Base-by-base conservation (phyloP, 176 grass and related monocot genomes). In the Aegilops speltoides region DNA sequence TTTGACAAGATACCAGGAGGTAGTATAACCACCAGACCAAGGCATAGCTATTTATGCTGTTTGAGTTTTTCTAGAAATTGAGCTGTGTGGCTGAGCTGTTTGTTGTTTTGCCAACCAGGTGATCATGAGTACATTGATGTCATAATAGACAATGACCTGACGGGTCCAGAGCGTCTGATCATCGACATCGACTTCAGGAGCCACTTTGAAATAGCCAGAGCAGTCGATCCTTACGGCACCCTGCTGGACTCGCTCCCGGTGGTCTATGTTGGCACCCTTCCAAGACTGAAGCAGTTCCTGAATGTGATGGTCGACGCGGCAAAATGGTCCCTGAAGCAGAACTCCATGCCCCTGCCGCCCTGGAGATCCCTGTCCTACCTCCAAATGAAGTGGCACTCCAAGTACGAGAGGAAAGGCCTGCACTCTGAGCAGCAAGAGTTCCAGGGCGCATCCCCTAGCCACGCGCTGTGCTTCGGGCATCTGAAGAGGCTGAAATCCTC, bases 61-160 rank as follows among this genome's bases (percentile, higher is more conserved):
- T 32, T 40, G 22, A 5, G 0, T 68, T 72, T 41, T 0, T 56
- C 6, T 20, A 56, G 6, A 8, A 56, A 79, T 83, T 66, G n/a
- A 37, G 59, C 2, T n/a, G 11, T 79, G 4, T 19, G 16, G 15
- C 79, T 71, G 37, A 75, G 36, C 26, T 78, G 28, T 66, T 82
- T 73, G 0, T 69, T 38, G 7, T 80, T 64, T 61, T 61, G 16
- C 19, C 80, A 57, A 81, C 23, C 83, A 98, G 93, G 96, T 86
- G 96, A 98, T 54, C 90, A 94, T 83, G 96, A 98, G 81, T 98
- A 98, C 25, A 89, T 98, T n/a, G 93, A 98, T 86, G 88, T 98
- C 4, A 79, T 92, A 77, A 56, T 73, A 2, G 80, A 77, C 5
- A 78, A 28, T 13, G 77, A 61, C 65, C 19, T 75, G 22, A 48